phyloP scores from a whole-genome alignment of 192 early-diverging fungal genomes.

The Coemansia sp. region DNA sequence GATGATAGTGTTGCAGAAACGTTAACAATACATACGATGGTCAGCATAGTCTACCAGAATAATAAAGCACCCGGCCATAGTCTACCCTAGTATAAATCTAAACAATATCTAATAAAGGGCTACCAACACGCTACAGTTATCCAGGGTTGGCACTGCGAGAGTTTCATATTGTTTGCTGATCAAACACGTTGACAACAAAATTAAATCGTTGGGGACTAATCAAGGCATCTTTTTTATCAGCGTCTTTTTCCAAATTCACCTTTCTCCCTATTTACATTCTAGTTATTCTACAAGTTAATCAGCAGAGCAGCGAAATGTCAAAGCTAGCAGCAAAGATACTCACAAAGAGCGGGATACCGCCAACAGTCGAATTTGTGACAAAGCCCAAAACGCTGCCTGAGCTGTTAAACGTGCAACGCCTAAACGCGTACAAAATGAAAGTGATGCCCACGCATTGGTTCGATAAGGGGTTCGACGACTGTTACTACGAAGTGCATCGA shows the following conservation, averaged over 20 bases:
- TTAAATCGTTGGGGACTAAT: too few relatives aligned
- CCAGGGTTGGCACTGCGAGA: too few relatives aligned
- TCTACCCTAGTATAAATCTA: too few relatives aligned
- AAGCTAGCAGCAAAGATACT: slow-evolving; percentile 34
- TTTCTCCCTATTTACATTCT: slow-evolving; percentile 1
- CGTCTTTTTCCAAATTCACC: background rate
- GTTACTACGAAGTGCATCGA: slow-evolving; percentile 35
- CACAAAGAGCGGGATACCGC: slow-evolving; percentile 17
- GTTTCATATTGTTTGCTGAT: too few relatives aligned
- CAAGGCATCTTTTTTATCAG: too few relatives aligned
- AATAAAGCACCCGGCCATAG: too few relatives aligned
- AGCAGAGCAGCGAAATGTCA: slow-evolving; percentile 17
- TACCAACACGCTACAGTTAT: too few relatives aligned
- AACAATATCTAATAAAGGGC: too few relatives aligned
- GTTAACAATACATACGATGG: too few relatives aligned
- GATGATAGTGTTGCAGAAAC: too few relatives aligned
- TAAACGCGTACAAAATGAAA: slow-evolving; percentile 30
- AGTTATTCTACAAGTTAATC: background rate
- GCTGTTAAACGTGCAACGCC: slow-evolving; percentile 39
- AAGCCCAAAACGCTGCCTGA: slow-evolving; percentile 48
- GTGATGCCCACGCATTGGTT: slow-evolving; percentile 40
- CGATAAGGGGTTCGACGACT: slow-evolving; percentile 39
- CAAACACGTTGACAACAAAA: too few relatives aligned
- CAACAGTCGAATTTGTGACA: slow-evolving; percentile 15
- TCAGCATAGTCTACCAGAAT: too few relatives aligned